Conservation (phyloP, 805 yeast genomes). For the Teunomyces funiuensis region DNA sequence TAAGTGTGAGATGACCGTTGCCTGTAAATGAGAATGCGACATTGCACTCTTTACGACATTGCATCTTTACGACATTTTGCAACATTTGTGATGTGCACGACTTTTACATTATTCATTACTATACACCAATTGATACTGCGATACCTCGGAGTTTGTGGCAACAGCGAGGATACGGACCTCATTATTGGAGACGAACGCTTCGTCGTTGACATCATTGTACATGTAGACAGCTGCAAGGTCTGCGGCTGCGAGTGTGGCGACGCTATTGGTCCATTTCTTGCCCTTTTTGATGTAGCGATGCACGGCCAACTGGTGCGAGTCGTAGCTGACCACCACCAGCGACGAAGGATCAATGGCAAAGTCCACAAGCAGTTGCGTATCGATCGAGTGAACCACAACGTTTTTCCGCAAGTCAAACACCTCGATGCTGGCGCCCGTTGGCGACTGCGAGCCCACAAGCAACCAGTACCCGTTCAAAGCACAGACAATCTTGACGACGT, state of each 20-base stretch:
- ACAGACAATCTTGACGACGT: constrained; percentile 42
- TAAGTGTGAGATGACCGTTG: too few species aligned
- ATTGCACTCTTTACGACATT: too few species aligned
- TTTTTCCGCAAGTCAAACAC: constrained; percentile 53
- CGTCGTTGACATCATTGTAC: constrained; percentile 8
- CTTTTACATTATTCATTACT: neutral
- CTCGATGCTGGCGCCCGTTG: constrained; percentile 20
- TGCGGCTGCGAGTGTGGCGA: neutral
- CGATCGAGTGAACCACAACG: constrained; percentile 24
- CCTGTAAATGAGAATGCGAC: too few species aligned
- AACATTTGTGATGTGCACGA: neutral
- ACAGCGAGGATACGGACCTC: constrained; percentile 3
- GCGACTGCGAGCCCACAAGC: constrained; percentile 26
- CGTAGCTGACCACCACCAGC: constrained; percentile 25
- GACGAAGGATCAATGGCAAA: constrained; percentile 39
- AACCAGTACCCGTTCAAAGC: constrained; percentile 70
- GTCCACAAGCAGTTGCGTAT: constrained; percentile 18
- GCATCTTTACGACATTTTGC: too few species aligned
- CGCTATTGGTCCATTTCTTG: constrained; percentile 30
- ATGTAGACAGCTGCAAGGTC: constrained; percentile 4
- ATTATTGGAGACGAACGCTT: constrained; percentile 7
- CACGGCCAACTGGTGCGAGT: constrained; percentile 20
- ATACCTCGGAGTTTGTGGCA: neutral
- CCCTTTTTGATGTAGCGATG: constrained; percentile 42
- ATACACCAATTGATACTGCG: constrained; percentile 1